Base-by-base conservation (phyloP, 352 stramenopile genomes). In the Globisporangium spinosum region DNA sequence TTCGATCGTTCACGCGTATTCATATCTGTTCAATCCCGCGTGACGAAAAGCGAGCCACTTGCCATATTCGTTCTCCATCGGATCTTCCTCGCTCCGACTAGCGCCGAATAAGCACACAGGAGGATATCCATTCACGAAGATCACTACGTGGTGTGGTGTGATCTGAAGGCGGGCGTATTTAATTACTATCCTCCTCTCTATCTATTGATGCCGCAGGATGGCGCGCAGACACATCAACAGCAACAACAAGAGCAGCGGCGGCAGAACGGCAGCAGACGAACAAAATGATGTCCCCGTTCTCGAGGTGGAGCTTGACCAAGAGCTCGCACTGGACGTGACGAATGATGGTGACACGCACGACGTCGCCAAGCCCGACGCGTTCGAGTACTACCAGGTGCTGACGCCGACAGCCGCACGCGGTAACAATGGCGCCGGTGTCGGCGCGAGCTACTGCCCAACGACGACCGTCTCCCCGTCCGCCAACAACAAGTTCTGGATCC, bases 351-450 rank as follows among this genome's bases (percentile, higher is more conserved):
- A 32, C 8, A 27, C 27, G 43, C n/a, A 51, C 8, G 43, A 23
- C 0, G 23, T 57, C 12, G 53, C 40, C 8, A 68, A 68, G 54
- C 38, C 63, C 27, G 54, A 49, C 15, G 25, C 12, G 54, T 63
- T 23, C 63, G 54, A 68, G 54, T 68, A 68, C 27, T 68, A 49
- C 22, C 63, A 68, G 38, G 63, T 68, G 54, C 38, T 68, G 22
- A 68, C 65, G 13, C 65, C 58, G 9, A 70, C 34, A 3, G 47
- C 58, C 3, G 45, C 59, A 27, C 57, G 9, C 3, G 27, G 4
- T 5, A 7, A 0, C 29, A 27, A 8, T 17, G n/a, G 23, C 12
- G 10, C 9, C 2, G 32, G 12, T 12, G 23, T 20, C 27, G 25
- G 43, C 20, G 23, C 27, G 6, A 10, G 13, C 56, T 69, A 69